phyloP scores from a whole-genome alignment of 495 filamentous ascomycete genomes.

The Aspergillus bridgeri region DNA sequence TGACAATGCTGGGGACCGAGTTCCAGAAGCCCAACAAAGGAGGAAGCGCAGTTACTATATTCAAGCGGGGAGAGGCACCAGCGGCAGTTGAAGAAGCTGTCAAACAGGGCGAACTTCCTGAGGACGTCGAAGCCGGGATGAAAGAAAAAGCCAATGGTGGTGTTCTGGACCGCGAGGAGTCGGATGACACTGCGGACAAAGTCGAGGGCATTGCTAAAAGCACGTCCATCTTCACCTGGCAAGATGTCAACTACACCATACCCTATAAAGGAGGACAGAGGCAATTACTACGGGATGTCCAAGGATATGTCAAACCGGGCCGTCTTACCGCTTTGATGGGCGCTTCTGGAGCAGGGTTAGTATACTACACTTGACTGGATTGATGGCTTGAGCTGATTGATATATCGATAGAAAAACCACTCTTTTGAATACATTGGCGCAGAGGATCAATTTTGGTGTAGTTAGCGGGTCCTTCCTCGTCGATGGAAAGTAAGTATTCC shows the following conservation, averaged over 20 bases:
- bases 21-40: slow-evolving; percentile 67
- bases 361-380: not conserved
- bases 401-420: slow-evolving; percentile 48
- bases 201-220: slow-evolving; percentile 52
- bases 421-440: slow-evolving; percentile 52
- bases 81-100: slow-evolving; percentile 47
- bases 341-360: slow-evolving; percentile 59
- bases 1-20: slow-evolving; percentile 65
- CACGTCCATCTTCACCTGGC: slow-evolving; percentile 71
- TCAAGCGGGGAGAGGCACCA: slow-evolving; percentile 59
- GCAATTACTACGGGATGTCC: slow-evolving; percentile 58
- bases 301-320: slow-evolving; percentile 69
- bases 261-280: slow-evolving; percentile 57
- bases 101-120: slow-evolving; percentile 24
- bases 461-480: slow-evolving; percentile 51
- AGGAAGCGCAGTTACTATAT: slow-evolving; percentile 67
- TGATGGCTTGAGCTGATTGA: slow-evolving; percentile 4
- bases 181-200: slow-evolving; percentile 19
- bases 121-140: slow-evolving; percentile 49
- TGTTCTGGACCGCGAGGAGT: slow-evolving; percentile 23
- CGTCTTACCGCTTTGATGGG: slow-evolving; percentile 70
- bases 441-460: slow-evolving; percentile 52
- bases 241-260: slow-evolving; percentile 73
- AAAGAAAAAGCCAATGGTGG: slow-evolving; percentile 24
- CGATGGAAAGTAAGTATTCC: slow-evolving; percentile 43